Conservation (phyloP, 495 filamentous ascomycete genomes). For the Lasiosphaeriaceae sp. region DNA sequence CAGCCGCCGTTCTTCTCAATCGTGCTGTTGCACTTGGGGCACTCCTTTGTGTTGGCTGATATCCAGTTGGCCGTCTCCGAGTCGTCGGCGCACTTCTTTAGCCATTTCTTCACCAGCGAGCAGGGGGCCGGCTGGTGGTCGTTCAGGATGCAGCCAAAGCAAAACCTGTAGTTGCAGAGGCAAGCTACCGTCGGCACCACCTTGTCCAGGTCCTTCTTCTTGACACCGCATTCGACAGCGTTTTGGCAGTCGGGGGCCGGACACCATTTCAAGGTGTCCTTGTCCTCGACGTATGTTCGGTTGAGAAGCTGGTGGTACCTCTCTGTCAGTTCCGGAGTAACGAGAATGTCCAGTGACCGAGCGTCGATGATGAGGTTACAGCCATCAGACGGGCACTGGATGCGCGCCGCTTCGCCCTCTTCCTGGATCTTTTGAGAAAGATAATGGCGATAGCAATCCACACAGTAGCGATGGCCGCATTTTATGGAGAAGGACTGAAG, state of each 20-base stretch:
- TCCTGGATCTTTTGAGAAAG: constrained; percentile 85
- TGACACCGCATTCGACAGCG: constrained; percentile 82
- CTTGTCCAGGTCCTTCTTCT: constrained; percentile 73
- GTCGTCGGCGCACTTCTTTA: constrained; percentile 98
- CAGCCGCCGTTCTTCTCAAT: constrained; percentile 99
- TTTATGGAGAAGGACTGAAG: constrained; percentile 92
- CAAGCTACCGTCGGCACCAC: constrained; percentile 90
- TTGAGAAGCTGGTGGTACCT: constrained; percentile 85
- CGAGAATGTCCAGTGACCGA: constrained; percentile 78
- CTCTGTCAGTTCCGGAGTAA: constrained; percentile 65
- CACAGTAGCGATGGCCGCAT: constrained; percentile 93
- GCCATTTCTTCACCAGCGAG: constrained; percentile 86
- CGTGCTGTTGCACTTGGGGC: constrained; percentile 89
- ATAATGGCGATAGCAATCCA: constrained; percentile 89
- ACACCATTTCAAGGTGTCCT: constrained; percentile 92
- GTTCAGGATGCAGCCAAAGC: constrained; percentile 88
- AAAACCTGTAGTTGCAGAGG: constrained; percentile 79
- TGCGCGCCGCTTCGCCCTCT: constrained; percentile 91
- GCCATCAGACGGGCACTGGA: constrained; percentile 83
- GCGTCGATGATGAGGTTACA: constrained; percentile 91
- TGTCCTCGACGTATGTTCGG: constrained; percentile 95
- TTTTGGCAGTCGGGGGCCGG: constrained; percentile 93
- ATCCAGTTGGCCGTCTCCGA: constrained; percentile 99
- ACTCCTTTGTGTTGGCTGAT: constrained; percentile 97
- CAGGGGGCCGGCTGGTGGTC: constrained; percentile 96